Evolutionary conservation across 331 rosid genomes (phyloP).

Genomic region (Arachis monticola): DNA sequence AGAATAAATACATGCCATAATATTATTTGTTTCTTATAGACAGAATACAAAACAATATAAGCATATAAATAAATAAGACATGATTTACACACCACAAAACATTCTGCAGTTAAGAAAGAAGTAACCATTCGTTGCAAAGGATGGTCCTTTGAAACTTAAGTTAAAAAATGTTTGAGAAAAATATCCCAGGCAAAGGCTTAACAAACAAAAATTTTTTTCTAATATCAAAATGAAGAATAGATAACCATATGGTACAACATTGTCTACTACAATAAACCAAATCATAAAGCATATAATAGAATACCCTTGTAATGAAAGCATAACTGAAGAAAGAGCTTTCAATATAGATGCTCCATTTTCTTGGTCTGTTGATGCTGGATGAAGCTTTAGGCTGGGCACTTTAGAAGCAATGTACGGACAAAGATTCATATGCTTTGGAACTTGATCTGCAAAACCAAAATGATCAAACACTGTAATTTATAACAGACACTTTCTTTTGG

Average conservation of each 20-base stretch:
- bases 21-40: too few relatives aligned
- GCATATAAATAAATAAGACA: constrained; percentile 12
- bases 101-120: constrained; percentile 10
- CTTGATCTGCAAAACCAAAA: constrained; percentile 64
- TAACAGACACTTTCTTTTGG: neutral
- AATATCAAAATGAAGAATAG: constrained; percentile 9
- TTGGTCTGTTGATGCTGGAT: constrained; percentile 45
- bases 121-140: constrained; percentile 14
- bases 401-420: constrained; percentile 72
- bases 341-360: constrained; percentile 66
- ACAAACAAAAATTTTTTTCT: neutral
- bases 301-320: constrained; percentile 84
- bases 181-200: constrained; percentile 12
- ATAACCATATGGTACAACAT: neutral
- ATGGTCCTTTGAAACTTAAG: constrained; percentile 12
- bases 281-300: constrained; percentile 18
- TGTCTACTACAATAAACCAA: constrained; percentile 7
- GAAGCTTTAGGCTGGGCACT: constrained; percentile 67
- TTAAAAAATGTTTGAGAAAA: neutral
- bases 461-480: constrained; percentile 42
- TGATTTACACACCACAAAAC: neutral
- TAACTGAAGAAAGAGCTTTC: constrained; percentile 74
- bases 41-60: constrained; percentile 4
- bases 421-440: constrained; percentile 67
- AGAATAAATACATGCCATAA: constrained; percentile 16